A percentile compares a stretch with the other conserved stretches of the same genome.
Evolutionary conservation across 2,329 filamentous ascomycete genomes (phyloP).

Genomic region (Xylaria sp.): DNA sequence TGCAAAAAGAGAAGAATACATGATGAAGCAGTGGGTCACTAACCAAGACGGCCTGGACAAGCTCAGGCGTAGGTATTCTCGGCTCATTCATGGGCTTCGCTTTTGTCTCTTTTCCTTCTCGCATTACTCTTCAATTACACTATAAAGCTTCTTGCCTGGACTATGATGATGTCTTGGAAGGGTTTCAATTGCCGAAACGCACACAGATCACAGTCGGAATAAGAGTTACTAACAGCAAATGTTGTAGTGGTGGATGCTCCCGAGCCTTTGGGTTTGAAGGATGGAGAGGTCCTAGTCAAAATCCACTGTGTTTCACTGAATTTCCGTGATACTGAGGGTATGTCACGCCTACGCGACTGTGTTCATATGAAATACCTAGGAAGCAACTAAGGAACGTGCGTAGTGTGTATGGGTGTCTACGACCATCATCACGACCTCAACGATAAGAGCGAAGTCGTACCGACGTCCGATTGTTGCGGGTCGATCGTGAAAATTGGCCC

Average conservation of each 20-base stretch:
- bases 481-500: conserved; percentile 63
- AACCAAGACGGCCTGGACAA: conserved; percentile 66
- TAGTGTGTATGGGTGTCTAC: conserved; percentile 74
- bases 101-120: background rate
- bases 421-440: conserved; percentile 69
- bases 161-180: too few relatives aligned
- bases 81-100: background rate
- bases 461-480: conserved; percentile 78
- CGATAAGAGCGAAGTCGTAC: conserved; percentile 61
- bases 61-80: conserved; percentile 50
- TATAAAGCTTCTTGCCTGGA: too few relatives aligned
- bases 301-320: conserved; percentile 61
- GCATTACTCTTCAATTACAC: too few relatives aligned
- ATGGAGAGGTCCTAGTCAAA: conserved; percentile 64
- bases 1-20: background rate
- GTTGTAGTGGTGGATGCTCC: conserved; percentile 53
- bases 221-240: background rate
- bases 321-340: conserved; percentile 62
- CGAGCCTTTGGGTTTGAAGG: conserved; percentile 57
- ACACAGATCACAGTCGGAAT: background rate
- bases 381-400: background rate
- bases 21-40: conserved; percentile 64
- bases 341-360: conserved; percentile 32
- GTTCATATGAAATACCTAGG: background rate
- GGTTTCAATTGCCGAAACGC: background rate